phyloP scores from a whole-genome alignment of 352 stramenopile species.

The Pythium phragmitis region DNA sequence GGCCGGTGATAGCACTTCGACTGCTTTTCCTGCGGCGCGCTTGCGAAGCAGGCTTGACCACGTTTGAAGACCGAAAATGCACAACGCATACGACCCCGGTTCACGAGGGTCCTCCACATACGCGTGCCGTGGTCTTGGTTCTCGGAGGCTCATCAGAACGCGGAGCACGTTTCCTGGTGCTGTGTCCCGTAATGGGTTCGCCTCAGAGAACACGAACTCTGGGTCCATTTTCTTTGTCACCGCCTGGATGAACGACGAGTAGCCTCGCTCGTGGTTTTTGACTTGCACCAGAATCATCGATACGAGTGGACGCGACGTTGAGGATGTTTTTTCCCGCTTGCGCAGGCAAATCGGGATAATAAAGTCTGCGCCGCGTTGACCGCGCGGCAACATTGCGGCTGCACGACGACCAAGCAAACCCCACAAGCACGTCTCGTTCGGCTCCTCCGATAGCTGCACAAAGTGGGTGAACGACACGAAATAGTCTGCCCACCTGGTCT shows the following conservation, averaged over 20 bases:
- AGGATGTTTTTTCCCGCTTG: too few relatives aligned
- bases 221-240: conserved; percentile 3
- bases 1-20: background rate
- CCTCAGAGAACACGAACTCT: background rate
- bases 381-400: conserved; percentile 20
- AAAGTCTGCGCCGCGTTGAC: conserved; percentile 12
- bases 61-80: background rate
- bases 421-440: conserved; percentile 28
- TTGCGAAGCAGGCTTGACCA: background rate
- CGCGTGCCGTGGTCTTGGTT: background rate
- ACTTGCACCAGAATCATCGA: conserved; percentile 28
- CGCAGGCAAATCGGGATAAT: conserved; percentile 24
- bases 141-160: background rate
- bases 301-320: background rate
- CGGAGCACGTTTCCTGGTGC: background rate
- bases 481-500: conserved; percentile 13
- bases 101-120: background rate
- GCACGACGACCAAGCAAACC: conserved; percentile 27
- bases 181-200: background rate
- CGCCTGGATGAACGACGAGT: background rate
- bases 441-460: conserved; percentile 24
- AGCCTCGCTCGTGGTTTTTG: conserved; percentile 5
- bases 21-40: background rate
- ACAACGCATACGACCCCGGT: background rate
- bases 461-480: conserved; percentile 34